Evolutionary conservation across 1,284 basidiomycete genomes (phyloP), one percentile per base, ranked within the genome.

Genomic region (Wolfiporia cocos): DNA sequence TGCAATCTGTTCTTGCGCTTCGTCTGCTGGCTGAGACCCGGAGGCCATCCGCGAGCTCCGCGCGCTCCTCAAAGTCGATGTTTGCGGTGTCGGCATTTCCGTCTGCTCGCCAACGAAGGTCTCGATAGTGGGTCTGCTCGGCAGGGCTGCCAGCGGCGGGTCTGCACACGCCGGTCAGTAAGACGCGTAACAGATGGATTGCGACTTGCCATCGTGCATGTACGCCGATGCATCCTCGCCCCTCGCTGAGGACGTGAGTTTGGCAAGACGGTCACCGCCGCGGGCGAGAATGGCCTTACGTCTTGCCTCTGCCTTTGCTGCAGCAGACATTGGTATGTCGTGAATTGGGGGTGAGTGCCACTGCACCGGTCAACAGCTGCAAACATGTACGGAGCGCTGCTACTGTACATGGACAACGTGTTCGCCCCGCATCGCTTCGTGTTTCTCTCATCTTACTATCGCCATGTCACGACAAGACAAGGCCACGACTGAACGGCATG

Each of bases 401-500:
- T 10, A 20, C n/a, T n/a, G n/a, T n/a, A n/a, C n/a, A n/a, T n/a
- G n/a, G n/a, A n/a, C n/a, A n/a, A n/a, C n/a, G n/a, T n/a, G n/a
- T n/a, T n/a, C n/a, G n/a, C n/a, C n/a, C n/a, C n/a, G n/a, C n/a
- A n/a, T n/a, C n/a, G n/a, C n/a, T n/a, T n/a, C n/a, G n/a, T n/a
- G n/a, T n/a, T n/a, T 14, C 39, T 41, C 34, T 43, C 40, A 22
- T 36, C 47, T 48, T 48, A 43, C 47, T 44, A 50, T 56, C 48
- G 60, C 52, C 50, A 85, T 86, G 83, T 76, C 53, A 20, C 55
- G 73, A 46, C 83, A 86, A 63, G 91, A 94, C 69, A 92, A 87
- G 61, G 78, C 83, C 1, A 91, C 83, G 0, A 88, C 86, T 3
- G 91, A 93, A 47, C 69, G 77, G 47, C 77, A 90, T 58, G 71